Evolutionary conservation across 345 rosid species (phyloP).

Genomic region (Camelina neglecta): DNA sequence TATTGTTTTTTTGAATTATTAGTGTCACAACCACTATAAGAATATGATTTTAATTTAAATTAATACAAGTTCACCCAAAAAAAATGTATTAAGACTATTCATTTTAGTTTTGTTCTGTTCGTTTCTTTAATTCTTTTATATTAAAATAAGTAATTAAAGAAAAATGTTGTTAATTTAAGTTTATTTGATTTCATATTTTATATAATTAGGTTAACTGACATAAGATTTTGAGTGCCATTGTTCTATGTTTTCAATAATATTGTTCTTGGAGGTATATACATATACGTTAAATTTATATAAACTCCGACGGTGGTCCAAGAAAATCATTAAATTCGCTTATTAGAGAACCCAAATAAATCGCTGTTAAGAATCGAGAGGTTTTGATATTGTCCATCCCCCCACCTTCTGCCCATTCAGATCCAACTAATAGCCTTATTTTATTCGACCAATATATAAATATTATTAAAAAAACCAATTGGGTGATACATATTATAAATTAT

Average conservation of each 20-base stretch:
- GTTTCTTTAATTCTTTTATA: too few species aligned
- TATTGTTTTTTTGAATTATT: background rate
- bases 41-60: too few species aligned
- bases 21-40: background rate
- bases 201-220: too few species aligned
- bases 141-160: too few species aligned
- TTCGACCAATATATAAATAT: conserved; percentile 3
- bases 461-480: background rate
- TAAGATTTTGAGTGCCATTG: too few species aligned
- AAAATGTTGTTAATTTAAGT: too few species aligned
- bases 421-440: conserved; percentile 29
- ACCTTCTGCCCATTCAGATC: conserved; percentile 41
- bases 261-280: background rate
- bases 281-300: conserved; percentile 27
- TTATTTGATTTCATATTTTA: too few species aligned
- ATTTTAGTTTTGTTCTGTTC: too few species aligned
- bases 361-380: conserved; percentile 38
- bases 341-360: conserved; percentile 9
- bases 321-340: conserved; percentile 28
- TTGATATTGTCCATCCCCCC: conserved; percentile 20
- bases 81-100: too few species aligned
- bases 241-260: background rate
- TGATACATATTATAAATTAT: background rate
- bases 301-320: conserved; percentile 33
- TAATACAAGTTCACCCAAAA: too few species aligned